These are phyloP conservation scores for Coemansia aciculifera DNA, from an alignment of 192 early-diverging fungal species.

Conservation along the genomic window DNA sequence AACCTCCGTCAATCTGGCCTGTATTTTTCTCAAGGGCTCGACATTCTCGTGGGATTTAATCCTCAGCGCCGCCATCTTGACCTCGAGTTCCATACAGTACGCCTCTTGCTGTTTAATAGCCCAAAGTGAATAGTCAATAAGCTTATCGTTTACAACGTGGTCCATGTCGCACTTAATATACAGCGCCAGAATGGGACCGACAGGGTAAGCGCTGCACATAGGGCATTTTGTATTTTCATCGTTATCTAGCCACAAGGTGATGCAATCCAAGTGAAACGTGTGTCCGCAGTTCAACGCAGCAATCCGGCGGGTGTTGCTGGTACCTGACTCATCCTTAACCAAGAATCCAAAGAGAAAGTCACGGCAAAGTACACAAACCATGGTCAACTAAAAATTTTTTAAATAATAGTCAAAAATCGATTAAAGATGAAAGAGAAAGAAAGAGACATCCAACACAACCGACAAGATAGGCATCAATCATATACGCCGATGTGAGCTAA, in stretches of 20 bases:
- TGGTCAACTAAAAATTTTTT: neutral
- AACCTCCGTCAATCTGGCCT: neutral
- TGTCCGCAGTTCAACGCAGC: neutral
- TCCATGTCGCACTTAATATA: neutral
- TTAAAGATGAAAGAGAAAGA: neutral
- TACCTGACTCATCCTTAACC: neutral
- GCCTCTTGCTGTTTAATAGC: neutral
- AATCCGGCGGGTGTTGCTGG: neutral
- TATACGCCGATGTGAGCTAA: neutral
- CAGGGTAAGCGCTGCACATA: neutral
- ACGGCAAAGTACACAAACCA: neutral
- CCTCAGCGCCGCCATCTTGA: neutral
- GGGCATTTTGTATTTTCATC: neutral
- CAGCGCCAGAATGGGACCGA: neutral
- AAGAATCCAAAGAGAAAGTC: neutral
- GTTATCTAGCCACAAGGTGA: neutral
- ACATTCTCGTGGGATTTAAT: neutral
- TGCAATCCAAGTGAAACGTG: constrained; percentile 3
- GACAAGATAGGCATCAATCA: neutral
- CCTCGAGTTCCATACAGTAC: neutral
- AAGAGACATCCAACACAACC: neutral
- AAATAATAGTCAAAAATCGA: neutral
- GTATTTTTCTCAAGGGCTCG: neutral
- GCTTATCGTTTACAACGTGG: neutral
- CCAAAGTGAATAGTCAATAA: neutral